Base-by-base conservation (phyloP, 225 moss, liverwort and hornwort species). In the Pseudoscleropodium purum region DNA sequence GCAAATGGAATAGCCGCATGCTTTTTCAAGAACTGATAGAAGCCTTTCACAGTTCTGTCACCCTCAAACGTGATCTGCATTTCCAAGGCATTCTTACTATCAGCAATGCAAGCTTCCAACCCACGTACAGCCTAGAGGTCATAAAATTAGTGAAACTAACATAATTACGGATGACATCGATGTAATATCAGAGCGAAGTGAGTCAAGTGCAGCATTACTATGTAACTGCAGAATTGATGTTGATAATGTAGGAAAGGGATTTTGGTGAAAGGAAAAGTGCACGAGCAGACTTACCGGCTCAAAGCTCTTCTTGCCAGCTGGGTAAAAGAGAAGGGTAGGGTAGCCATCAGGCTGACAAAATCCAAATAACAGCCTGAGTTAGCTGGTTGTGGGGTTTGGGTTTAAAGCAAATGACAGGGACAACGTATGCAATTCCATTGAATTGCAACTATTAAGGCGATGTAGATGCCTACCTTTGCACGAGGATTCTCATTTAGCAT, bases 231-330 rank as follows among this genome's bases (percentile, higher is more conserved):
- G 57, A 30, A n/a, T 60, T 47, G 85, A 68, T n/a, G 70, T 36
- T 62, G 27, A 47, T 70, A 59, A 20, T 61, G 68, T 67, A 41
- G 66, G 56, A 65, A 73, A 69, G 82, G 8, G 36, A 66, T 41
- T 70, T 41, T 52, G 23, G 59, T 56, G 15, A 23, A 84, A 47
- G 37, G 79, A 52, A 64, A 82, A 68, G 64, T 89, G 65, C 77
- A 45, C 39, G 69, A 75, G 86, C 20, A 27, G 25, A 91, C 95
- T 69, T 93, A 98, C 98, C 84, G 98, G 98, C 86, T 97, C 98
- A 90, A 97, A 99, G 90, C 96, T 99, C 88, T 97, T 99, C 89
- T 95, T 97, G 87, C 98, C 96, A 43, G 97, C 98, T 82, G 98
- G 97, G 90, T 88, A 99, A 78, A 99, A 96, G 19, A 99, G 94